Evolutionary conservation across 73 alveolate species (phyloP), one percentile per base, ranked within the genome.

Genomic region (Symbiodinium natans): DNA sequence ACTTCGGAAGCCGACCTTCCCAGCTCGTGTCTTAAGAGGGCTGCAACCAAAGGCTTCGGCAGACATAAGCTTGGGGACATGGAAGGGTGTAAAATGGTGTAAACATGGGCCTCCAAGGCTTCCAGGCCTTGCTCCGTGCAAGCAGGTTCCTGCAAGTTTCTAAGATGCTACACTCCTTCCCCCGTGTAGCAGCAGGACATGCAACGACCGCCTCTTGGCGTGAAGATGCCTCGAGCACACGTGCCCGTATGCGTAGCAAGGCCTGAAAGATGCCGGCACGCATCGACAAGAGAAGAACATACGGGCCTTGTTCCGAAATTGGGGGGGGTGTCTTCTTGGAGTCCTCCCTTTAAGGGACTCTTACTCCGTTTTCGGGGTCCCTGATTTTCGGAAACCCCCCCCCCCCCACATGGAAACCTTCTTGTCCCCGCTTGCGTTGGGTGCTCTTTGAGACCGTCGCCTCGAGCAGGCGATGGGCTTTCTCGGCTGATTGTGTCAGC

Each of bases 401-500:
- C n/a, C n/a, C n/a, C n/a, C n/a, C n/a, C n/a, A n/a, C n/a, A n/a
- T n/a, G n/a, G n/a, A n/a, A n/a, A n/a, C n/a, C n/a, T n/a, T n/a
- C n/a, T n/a, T n/a, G n/a, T n/a, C n/a, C n/a, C n/a, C n/a, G n/a
- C n/a, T n/a, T n/a, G n/a, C n/a, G n/a, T n/a, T n/a, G n/a, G n/a
- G n/a, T n/a, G n/a, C n/a, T n/a, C n/a, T n/a, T n/a, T n/a, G n/a
- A n/a, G n/a, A n/a, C n/a, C n/a, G 15, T 3, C 63, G 56, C 93
- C 94, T 87, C 84, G 41, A 87, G 46, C 41, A 54, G 56, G 25
- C 63, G 56, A 34, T 38, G 74, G 25, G 94, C 94, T 56, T 87
- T 87, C 41, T 56, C 94, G 42, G 40, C 63, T 82, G 40, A 27
- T 19, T 80, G 59, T 19, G 94, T 87, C 83, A 87, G 39, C n/a